These are phyloP conservation scores for Graphilbum fragrans DNA, from an alignment of 2,329 filamentous ascomycete species.

Conservation along the genomic window DNA sequence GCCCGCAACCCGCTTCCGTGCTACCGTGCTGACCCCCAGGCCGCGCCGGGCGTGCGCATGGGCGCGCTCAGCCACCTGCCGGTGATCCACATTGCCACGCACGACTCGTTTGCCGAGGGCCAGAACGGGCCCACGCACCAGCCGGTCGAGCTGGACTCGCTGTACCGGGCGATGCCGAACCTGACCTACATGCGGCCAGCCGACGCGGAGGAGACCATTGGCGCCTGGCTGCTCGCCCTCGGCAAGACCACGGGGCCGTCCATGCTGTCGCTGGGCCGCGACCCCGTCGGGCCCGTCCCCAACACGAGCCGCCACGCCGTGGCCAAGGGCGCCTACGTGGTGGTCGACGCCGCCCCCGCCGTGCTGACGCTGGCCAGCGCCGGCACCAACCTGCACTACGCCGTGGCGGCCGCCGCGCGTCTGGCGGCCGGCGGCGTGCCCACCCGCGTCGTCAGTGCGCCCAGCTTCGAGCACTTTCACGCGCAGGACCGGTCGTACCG, in stretches of 20 bases:
- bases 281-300: constrained; percentile 17
- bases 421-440: background rate
- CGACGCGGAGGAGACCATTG: constrained; percentile 44
- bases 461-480: constrained; percentile 9
- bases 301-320: constrained; percentile 16
- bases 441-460: constrained; percentile 7
- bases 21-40: background rate
- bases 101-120: constrained; percentile 47
- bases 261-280: constrained; percentile 25
- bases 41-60: constrained; percentile 24
- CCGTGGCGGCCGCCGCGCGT: constrained; percentile 23
- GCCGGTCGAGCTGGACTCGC: constrained; percentile 41
- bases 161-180: constrained; percentile 53
- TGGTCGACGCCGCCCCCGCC: constrained; percentile 15
- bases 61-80: constrained; percentile 42
- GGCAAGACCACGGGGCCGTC: constrained; percentile 11
- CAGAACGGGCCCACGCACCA: constrained; percentile 53
- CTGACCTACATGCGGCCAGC: constrained; percentile 46
- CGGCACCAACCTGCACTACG: constrained; percentile 20
- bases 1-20: too few species aligned
- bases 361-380: constrained; percentile 16
- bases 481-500: constrained; percentile 7
- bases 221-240: constrained; percentile 28
- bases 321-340: constrained; percentile 20
- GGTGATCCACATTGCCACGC: constrained; percentile 47